Evolutionary conservation across 495 filamentous ascomycete species (phyloP).

Genomic region (Hyaloscypha bicolor): DNA sequence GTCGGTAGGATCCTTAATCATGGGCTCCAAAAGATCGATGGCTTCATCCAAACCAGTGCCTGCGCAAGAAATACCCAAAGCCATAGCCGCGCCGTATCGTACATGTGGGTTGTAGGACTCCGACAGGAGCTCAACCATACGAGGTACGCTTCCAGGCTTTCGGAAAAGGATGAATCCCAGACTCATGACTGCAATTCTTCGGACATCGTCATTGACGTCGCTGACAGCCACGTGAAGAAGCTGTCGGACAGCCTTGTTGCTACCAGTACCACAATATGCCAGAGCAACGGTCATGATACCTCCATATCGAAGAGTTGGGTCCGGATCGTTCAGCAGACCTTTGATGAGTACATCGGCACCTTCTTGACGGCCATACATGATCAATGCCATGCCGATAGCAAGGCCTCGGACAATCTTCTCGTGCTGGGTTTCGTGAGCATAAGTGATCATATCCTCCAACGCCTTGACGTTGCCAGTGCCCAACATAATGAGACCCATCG

Average conservation of each 20-base stretch:
- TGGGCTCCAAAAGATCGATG: slow-evolving; percentile 94
- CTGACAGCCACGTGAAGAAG: slow-evolving; percentile 97
- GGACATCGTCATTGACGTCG: slow-evolving; percentile 98
- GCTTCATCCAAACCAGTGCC: slow-evolving; percentile 97
- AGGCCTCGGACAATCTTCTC: slow-evolving; percentile 98
- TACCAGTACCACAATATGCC: slow-evolving; percentile 94
- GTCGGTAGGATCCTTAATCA: slow-evolving; percentile 99
- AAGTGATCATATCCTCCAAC: slow-evolving; percentile 93
- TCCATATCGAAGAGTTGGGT: slow-evolving; percentile 91
- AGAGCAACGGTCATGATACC: slow-evolving; percentile 99
- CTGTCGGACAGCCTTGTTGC: slow-evolving; percentile 98
- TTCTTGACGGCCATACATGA: slow-evolving; percentile 97
- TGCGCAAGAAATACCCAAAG: slow-evolving; percentile 95
- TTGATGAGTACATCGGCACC: slow-evolving; percentile 93
- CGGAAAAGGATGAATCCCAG: slow-evolving; percentile 98
- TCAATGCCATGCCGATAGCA: slow-evolving; percentile 94
- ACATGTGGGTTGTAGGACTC: slow-evolving; percentile 99
- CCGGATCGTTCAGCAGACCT: slow-evolving; percentile 88
- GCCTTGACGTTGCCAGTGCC: slow-evolving; percentile 91
- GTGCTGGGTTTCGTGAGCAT: slow-evolving; percentile 96
- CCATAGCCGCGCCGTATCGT: slow-evolving; percentile 97
- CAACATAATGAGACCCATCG: slow-evolving; percentile 97
- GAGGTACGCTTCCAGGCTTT: slow-evolving; percentile 94
- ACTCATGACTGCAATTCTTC: slow-evolving; percentile 95
- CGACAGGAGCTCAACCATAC: slow-evolving; percentile 98